phyloP scores from a whole-genome alignment of 805 yeast species.

The Kodamaea kakaduensis region DNA sequence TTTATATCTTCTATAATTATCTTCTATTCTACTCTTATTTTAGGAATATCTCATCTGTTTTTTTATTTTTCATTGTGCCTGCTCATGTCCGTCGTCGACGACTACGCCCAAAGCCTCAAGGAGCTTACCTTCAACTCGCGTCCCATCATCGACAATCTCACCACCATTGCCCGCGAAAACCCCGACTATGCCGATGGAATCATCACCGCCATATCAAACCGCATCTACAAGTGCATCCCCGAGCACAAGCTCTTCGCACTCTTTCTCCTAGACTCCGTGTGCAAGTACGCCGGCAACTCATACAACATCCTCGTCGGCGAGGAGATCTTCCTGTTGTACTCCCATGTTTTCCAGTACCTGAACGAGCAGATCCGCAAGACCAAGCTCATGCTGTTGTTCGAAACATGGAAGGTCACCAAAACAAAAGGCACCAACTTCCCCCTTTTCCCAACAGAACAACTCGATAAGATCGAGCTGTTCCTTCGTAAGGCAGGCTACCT shows the following conservation, averaged over 20 bases:
- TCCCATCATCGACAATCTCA: constrained; percentile 82
- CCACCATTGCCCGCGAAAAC: constrained; percentile 84
- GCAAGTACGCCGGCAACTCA: constrained; percentile 87
- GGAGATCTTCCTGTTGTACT: constrained; percentile 64
- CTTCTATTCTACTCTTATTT: no score
- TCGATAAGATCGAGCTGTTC: constrained; percentile 71
- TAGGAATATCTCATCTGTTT: no score
- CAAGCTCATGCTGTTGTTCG: constrained; percentile 71
- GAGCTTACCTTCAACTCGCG: constrained; percentile 85
- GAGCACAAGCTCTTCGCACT: constrained; percentile 78
- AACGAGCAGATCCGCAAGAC: constrained; percentile 64
- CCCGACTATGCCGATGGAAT: constrained; percentile 72
- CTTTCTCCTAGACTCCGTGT: constrained; percentile 84
- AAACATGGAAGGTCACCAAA: constrained; percentile 79
- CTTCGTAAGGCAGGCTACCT: constrained; percentile 37
- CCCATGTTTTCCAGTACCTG: constrained; percentile 73
- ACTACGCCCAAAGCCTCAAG: constrained; percentile 65
- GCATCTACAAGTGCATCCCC: constrained; percentile 76
- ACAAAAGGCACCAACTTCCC: constrained; percentile 57
- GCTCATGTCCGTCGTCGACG: constrained; percentile 29
- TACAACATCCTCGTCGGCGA: constrained; percentile 76
- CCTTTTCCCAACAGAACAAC: constrained; percentile 66
- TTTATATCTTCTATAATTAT: no score
- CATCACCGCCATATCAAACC: constrained; percentile 65
- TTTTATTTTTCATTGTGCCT: no score